These are phyloP conservation scores for Vicia faba DNA, from an alignment of 306 rosid genomes.

Conservation along the genomic window DNA sequence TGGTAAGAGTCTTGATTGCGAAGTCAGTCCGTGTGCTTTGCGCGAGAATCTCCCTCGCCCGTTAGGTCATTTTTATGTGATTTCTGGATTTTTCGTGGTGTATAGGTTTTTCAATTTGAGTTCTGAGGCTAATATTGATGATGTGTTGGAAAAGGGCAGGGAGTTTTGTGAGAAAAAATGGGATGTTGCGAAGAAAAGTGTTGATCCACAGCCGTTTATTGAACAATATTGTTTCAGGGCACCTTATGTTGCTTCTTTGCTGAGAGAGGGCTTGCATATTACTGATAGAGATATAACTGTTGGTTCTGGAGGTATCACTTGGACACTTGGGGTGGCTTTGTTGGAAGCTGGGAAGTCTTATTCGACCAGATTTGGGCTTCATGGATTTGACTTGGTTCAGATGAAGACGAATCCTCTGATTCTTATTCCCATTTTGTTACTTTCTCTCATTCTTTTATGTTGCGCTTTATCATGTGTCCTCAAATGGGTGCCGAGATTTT, in stretches of 20 bases:
- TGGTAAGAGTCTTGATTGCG: slow-evolving; percentile 67
- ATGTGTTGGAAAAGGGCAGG: slow-evolving; percentile 83
- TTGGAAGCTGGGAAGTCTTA: slow-evolving; percentile 85
- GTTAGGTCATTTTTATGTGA: slow-evolving; percentile 68
- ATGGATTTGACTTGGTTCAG: slow-evolving; percentile 56
- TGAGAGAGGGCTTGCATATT: slow-evolving; percentile 96
- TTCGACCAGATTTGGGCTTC: slow-evolving; percentile 59
- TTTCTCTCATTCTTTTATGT: slow-evolving; percentile 59
- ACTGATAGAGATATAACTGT: slow-evolving; percentile 66
- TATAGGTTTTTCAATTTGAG: slow-evolving; percentile 79
- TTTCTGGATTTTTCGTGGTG: slow-evolving; percentile 92
- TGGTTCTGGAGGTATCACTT: slow-evolving; percentile 95
- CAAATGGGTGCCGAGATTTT: slow-evolving; percentile 73
- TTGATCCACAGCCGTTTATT: slow-evolving; percentile 90
- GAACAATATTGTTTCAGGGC: slow-evolving; percentile 98
- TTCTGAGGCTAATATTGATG: slow-evolving; percentile 77
- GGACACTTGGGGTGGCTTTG: slow-evolving; percentile 97
- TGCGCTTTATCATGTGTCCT: slow-evolving; percentile 70
- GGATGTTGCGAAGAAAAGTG: slow-evolving; percentile 79
- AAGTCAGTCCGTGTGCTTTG: slow-evolving; percentile 85
- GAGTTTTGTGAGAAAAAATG: slow-evolving; percentile 78
- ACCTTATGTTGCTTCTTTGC: slow-evolving; percentile 70
- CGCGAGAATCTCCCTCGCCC: slow-evolving; percentile 68
- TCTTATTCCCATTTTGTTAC: slow-evolving; percentile 61
- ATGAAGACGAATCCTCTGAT: slow-evolving; percentile 64